phyloP scores from a whole-genome alignment of 345 rosid genomes.

The Salix suchowensis region DNA sequence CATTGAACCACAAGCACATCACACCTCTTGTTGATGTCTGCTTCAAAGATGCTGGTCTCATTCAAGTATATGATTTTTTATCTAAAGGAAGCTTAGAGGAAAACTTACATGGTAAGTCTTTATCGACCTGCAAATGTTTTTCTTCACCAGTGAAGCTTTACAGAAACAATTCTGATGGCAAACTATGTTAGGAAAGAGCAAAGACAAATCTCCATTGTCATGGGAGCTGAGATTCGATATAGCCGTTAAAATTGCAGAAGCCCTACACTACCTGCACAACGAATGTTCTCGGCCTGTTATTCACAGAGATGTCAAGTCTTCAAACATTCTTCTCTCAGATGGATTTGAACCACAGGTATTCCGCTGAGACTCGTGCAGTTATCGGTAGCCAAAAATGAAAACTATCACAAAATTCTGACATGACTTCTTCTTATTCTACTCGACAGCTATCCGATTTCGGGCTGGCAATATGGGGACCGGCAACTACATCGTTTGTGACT shows the following conservation, averaged over 20 bases:
- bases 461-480: conserved; percentile 81
- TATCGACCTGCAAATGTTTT: not conserved
- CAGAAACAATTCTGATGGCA: conserved; percentile 8
- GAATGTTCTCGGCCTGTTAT: conserved; percentile 68
- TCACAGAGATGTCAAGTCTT: conserved; percentile 88
- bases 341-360: conserved; percentile 70
- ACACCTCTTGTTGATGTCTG: conserved; percentile 65
- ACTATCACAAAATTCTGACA: not conserved
- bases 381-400: not conserved
- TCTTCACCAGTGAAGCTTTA: not conserved
- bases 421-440: conserved; percentile 5
- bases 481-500: conserved; percentile 49
- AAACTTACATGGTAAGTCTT: conserved; percentile 58
- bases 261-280: conserved; percentile 63
- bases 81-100: conserved; percentile 77
- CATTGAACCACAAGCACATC: conserved; percentile 56
- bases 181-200: conserved; percentile 27
- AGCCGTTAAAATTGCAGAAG: conserved; percentile 68
- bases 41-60: conserved; percentile 41
- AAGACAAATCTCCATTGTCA: conserved; percentile 33
- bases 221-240: conserved; percentile 66
- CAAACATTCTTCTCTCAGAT: conserved; percentile 81
- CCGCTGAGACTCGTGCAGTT: not conserved
- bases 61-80: conserved; percentile 69
- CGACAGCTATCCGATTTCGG: conserved; percentile 86